phyloP scores from a whole-genome alignment of 176 grass and related monocot species.

The Hyparrhenia diplandra region DNA sequence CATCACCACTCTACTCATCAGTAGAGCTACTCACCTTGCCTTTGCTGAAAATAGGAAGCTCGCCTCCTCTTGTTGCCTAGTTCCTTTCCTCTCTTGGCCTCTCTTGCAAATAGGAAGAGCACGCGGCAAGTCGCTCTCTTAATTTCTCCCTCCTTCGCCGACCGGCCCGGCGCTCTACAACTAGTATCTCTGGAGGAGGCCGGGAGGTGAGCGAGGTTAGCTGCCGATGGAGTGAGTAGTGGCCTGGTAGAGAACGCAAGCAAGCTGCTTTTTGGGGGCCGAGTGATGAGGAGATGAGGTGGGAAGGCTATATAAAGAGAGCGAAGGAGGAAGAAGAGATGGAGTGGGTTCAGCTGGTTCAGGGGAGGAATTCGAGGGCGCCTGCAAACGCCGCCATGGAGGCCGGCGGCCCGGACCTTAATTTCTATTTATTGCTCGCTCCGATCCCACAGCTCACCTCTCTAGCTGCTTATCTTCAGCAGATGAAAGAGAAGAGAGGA shows the following conservation, averaged over 20 bases:
- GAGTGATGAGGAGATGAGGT: constrained; percentile 19
- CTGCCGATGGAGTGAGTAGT: neutral
- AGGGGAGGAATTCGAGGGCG: constrained; percentile 54
- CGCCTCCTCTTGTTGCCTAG: neutral
- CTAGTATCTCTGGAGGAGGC: constrained; percentile 28
- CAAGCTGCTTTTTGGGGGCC: constrained; percentile 34
- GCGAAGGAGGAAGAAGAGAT: neutral
- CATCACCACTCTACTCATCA: constrained; percentile 19
- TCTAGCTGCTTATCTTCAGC: constrained; percentile 22
- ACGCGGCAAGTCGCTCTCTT: neutral
- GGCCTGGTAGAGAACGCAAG: constrained; percentile 8
- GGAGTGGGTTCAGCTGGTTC: constrained; percentile 27
- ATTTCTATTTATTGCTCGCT: constrained; percentile 70
- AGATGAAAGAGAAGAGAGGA: constrained; percentile 26
- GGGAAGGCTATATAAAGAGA: constrained; percentile 51
- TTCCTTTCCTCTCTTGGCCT: too few species aligned
- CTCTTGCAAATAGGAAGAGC: neutral
- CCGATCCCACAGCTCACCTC: constrained; percentile 28
- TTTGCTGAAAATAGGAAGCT: constrained; percentile 37
- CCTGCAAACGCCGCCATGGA: constrained; percentile 87
- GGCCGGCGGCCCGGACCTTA: constrained; percentile 57
- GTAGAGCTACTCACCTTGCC: constrained; percentile 32
- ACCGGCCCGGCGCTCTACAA: neutral
- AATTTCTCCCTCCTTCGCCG: neutral
- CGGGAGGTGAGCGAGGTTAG: neutral